Evolutionary conservation across 768 basidiomycete species (phyloP).

Genomic region (Trametes maxima): DNA sequence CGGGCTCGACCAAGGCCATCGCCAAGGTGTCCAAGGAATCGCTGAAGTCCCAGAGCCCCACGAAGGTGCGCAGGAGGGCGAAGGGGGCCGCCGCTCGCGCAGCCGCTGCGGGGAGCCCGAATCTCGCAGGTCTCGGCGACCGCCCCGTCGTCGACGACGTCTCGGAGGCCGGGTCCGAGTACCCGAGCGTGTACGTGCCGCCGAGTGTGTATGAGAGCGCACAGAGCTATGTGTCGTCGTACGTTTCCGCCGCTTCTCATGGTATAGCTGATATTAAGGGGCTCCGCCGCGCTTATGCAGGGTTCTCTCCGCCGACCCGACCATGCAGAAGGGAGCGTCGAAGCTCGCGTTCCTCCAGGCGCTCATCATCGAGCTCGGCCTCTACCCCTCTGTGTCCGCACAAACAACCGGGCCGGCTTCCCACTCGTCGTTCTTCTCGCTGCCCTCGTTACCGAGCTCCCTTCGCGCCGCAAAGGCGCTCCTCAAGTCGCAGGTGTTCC

Average conservation of each 20-base stretch:
- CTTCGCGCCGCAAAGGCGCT: conserved; percentile 69
- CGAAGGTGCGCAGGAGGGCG: conserved; percentile 11
- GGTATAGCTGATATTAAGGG: not conserved
- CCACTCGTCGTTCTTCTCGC: conserved; percentile 40
- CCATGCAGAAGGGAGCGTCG: conserved; percentile 45
- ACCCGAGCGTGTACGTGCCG: conserved; percentile 20
- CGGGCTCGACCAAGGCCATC: conserved; percentile 4
- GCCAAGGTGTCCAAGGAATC: not conserved
- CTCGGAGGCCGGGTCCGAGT: conserved; percentile 45
- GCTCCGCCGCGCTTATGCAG: not conserved
- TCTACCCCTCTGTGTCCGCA: conserved; percentile 25
- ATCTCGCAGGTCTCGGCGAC: conserved; percentile 34
- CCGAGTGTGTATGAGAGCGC: conserved; percentile 58
- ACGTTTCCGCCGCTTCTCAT: conserved; percentile 32
- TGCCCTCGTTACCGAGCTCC: conserved; percentile 54
- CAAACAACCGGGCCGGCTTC: not conserved
- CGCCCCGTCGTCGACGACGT: conserved; percentile 54
- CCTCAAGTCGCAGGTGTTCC: conserved; percentile 64
- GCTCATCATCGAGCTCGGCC: conserved; percentile 78
- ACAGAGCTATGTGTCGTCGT: conserved; percentile 62
- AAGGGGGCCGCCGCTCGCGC: conserved; percentile 13
- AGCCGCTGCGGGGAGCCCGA: not conserved
- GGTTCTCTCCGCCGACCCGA: conserved; percentile 42
- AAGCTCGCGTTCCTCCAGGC: conserved; percentile 70
- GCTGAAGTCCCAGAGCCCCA: conserved; percentile 7